These are phyloP conservation scores for Mortierella sp. DNA, from an alignment of 371 early-diverging fungal genomes.

Conservation along the genomic window DNA sequence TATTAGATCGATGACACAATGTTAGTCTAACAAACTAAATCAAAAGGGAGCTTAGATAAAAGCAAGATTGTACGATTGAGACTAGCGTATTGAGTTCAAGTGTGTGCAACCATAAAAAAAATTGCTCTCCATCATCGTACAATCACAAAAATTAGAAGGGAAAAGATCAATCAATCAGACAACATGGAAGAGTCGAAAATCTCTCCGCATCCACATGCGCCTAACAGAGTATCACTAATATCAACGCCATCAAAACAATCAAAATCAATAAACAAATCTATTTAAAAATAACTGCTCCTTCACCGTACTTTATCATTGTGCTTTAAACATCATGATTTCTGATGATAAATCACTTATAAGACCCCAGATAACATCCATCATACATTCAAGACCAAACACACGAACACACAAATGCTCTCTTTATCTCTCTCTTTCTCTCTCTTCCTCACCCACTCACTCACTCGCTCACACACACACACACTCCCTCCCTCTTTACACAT, in stretches of 20 bases:
- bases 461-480: neutral
- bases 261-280: neutral
- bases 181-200: neutral
- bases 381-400: neutral
- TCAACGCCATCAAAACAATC: conserved; percentile 8
- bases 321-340: neutral
- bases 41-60: neutral
- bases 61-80: neutral
- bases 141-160: conserved; percentile 21
- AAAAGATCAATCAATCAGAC: conserved; percentile 7
- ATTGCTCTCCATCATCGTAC: conserved; percentile 26
- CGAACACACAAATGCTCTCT: neutral
- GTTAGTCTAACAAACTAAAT: neutral
- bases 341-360: neutral
- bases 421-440: neutral
- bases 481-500: neutral
- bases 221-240: neutral
- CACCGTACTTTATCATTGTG: neutral
- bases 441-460: neutral
- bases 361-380: neutral
- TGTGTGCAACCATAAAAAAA: conserved; percentile 31
- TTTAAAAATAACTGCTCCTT: neutral
- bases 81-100: conserved; percentile 31
- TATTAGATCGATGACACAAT: conserved; percentile 9
- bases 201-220: conserved; percentile 13